Evolutionary conservation across 768 basidiomycete species (phyloP).

Genomic region (Kwoniella shandongensis): DNA sequence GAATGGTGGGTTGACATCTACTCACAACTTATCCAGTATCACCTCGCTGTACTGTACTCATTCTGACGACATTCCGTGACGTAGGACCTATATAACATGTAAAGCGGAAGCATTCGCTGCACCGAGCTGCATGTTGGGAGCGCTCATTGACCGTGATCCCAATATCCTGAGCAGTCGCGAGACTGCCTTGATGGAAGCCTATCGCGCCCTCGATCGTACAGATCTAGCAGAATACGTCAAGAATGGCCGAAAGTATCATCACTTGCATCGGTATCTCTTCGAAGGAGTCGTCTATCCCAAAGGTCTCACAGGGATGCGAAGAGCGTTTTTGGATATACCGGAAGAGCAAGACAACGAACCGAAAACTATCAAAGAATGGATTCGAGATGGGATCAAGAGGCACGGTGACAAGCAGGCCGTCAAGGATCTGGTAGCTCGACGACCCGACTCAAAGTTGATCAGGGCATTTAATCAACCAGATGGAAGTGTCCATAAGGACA

Average conservation of each 20-base stretch:
- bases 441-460: too few relatives aligned
- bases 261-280: too few relatives aligned
- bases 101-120: slow-evolving; percentile 17
- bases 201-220: not conserved
- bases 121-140: not conserved
- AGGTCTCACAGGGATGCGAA: not conserved
- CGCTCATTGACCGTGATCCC: not conserved
- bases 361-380: slow-evolving; percentile 6
- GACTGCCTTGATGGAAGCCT: not conserved
- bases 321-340: slow-evolving; percentile 2
- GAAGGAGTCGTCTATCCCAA: not conserved
- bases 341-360: not conserved
- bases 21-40: not conserved
- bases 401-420: too few relatives aligned
- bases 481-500: too few relatives aligned
- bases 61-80: not conserved
- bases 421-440: too few relatives aligned
- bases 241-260: slow-evolving; percentile 8
- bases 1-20: slow-evolving; percentile 28
- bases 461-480: too few relatives aligned
- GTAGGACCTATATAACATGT: slow-evolving; percentile 10
- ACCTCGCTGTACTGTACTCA: not conserved
- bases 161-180: not conserved
- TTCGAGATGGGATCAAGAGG: too few relatives aligned
- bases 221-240: slow-evolving; percentile 1